Evolutionary conservation across 768 basidiomycete species (phyloP).

Genomic region (Xerocomellus intermedius): DNA sequence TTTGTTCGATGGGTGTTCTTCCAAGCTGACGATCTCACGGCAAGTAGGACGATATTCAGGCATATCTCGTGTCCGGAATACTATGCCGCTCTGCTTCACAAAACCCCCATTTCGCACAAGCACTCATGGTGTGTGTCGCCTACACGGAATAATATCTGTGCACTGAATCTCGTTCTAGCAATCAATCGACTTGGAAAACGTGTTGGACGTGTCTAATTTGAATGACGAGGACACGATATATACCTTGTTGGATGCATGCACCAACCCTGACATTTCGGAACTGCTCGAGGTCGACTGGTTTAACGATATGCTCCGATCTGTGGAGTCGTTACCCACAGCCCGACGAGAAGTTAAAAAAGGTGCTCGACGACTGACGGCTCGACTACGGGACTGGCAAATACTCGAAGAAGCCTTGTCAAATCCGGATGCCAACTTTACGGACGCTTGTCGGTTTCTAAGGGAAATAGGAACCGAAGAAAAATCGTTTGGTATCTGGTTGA

Average conservation of each 20-base stretch:
- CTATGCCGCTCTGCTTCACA: constrained; percentile 67
- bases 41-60: constrained; percentile 50
- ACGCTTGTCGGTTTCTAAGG: constrained; percentile 50
- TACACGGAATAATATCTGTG: background rate
- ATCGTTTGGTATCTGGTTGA: constrained; percentile 71
- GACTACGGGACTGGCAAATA: constrained; percentile 56
- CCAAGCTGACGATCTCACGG: constrained; percentile 1
- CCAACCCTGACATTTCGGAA: constrained; percentile 63
- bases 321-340: constrained; percentile 29
- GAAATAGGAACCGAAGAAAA: constrained; percentile 65
- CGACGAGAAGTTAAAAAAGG: constrained; percentile 44
- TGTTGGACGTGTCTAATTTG: constrained; percentile 54
- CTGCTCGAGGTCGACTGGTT: constrained; percentile 42
- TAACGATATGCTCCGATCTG: constrained; percentile 22
- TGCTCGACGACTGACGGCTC: constrained; percentile 45
- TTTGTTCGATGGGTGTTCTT: background rate
- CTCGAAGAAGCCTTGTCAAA: constrained; percentile 64
- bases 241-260: constrained; percentile 59
- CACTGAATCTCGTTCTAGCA: constrained; percentile 40
- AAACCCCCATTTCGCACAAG: constrained; percentile 43
- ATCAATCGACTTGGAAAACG: constrained; percentile 49
- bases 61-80: constrained; percentile 60
- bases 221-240: constrained; percentile 53
- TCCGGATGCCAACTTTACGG: constrained; percentile 47
- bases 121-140: constrained; percentile 42